These are phyloP conservation scores for Tothia fuscella DNA, from an alignment of 2,329 filamentous ascomycete species.

Conservation along the genomic window DNA sequence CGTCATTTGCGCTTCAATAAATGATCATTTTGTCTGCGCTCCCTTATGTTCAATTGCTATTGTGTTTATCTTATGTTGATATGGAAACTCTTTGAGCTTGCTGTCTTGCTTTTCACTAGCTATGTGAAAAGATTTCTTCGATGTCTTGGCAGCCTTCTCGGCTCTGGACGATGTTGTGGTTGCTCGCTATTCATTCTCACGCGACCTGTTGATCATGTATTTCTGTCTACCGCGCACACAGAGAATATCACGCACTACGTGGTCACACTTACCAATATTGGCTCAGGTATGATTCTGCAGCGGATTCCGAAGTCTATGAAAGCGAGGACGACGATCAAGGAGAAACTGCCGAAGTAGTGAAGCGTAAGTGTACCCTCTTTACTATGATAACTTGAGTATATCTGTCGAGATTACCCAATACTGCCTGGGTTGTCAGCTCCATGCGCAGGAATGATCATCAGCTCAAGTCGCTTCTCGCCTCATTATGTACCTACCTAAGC, in stretches of 20 bases:
- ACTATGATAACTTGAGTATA: neutral
- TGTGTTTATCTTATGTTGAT: neutral
- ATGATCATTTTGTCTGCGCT: constrained; percentile 8
- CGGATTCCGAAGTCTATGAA: constrained; percentile 23
- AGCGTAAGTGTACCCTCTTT: constrained; percentile 13
- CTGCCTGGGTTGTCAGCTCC: neutral
- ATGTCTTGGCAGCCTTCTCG: neutral
- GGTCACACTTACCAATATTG: constrained; percentile 13
- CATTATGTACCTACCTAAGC: neutral
- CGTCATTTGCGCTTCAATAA: too few species aligned
- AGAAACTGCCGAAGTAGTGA: constrained; percentile 21
- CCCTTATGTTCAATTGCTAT: constrained; percentile 5
- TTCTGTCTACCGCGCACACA: neutral
- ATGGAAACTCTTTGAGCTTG: constrained; percentile 1
- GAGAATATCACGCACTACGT: constrained; percentile 12
- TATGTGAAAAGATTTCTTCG: neutral
- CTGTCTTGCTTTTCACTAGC: neutral
- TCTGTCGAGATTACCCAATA: too few species aligned
- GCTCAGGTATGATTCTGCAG: constrained; percentile 25
- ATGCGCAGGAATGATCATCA: neutral
- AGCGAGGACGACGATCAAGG: constrained; percentile 22
- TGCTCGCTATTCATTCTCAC: neutral
- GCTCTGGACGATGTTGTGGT: neutral
- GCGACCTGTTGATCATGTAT: neutral
- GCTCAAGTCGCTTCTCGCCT: neutral